These are phyloP conservation scores for Neophaeococcomyces mojaviensis DNA, from an alignment of 2,329 filamentous ascomycete genomes.

Conservation along the genomic window DNA sequence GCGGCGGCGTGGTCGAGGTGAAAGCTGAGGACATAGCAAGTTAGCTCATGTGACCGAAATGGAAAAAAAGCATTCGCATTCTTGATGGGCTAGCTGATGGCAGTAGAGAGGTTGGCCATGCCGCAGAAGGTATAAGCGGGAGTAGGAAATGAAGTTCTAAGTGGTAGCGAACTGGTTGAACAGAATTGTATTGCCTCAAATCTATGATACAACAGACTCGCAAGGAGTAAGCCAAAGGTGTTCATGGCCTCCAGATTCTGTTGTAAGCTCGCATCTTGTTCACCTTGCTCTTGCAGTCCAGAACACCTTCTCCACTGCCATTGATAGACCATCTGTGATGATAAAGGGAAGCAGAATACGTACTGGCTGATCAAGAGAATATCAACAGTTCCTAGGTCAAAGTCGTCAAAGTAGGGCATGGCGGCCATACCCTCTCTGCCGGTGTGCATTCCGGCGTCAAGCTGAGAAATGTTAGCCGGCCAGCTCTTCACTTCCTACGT, in stretches of 20 bases:
- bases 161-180: conserved; percentile 12
- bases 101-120: background rate
- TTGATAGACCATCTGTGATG: conserved; percentile 4
- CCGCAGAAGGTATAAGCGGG: background rate
- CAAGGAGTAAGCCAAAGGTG: background rate
- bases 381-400: conserved; percentile 94
- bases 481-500: too few species aligned
- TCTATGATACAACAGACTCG: conserved; percentile 7
- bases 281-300: background rate
- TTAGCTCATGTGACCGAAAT: conserved; percentile 2
- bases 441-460: conserved; percentile 94
- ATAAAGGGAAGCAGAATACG: conserved; percentile 41
- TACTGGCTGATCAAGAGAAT: conserved; percentile 99
- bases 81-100: background rate
- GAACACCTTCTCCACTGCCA: background rate
- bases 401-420: conserved; percentile 96
- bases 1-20: conserved; percentile 98
- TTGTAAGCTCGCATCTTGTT: background rate
- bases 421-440: conserved; percentile 75
- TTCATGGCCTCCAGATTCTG: background rate
- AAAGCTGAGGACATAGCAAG: conserved; percentile 56
- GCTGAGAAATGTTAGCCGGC: conserved; percentile 46
- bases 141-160: conserved; percentile 1
- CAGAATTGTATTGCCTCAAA: conserved; percentile 21
- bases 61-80: background rate